These are phyloP conservation scores for Phialophora tarda DNA, from an alignment of 2,329 filamentous ascomycete species.

Conservation along the genomic window DNA sequence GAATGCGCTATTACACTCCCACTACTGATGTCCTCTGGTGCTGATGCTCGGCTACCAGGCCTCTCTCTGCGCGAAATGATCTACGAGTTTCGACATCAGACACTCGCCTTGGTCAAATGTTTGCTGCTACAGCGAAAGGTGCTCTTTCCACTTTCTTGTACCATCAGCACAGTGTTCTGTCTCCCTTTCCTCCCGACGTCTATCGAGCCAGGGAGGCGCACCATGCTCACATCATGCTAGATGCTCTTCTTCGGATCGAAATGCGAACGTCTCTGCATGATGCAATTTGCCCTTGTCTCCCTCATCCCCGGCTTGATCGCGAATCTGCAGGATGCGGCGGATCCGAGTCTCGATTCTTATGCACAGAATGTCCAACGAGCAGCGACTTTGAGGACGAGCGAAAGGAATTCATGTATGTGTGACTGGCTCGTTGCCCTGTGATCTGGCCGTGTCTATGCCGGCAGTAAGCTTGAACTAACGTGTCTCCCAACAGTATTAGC, in stretches of 20 bases:
- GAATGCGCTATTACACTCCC: neutral
- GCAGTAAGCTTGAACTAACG: slow-evolving; percentile 32
- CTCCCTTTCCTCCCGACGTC: neutral
- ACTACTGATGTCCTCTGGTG: slow-evolving; percentile 23
- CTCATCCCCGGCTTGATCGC: slow-evolving; percentile 91
- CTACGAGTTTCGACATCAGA: slow-evolving; percentile 93
- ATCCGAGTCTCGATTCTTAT: slow-evolving; percentile 87
- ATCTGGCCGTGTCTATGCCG: neutral
- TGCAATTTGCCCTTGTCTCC: slow-evolving; percentile 95
- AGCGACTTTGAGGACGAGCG: slow-evolving; percentile 87
- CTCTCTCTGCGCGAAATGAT: slow-evolving; percentile 86
- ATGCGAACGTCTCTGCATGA: slow-evolving; percentile 95
- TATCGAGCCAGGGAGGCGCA: neutral
- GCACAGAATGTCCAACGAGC: slow-evolving; percentile 76
- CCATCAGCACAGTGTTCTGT: neutral
- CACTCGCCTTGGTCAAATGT: slow-evolving; percentile 90
- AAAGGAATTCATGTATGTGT: slow-evolving; percentile 74
- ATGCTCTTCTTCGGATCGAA: slow-evolving; percentile 99
- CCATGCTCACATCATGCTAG: slow-evolving; percentile 53
- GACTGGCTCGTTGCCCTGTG: neutral
- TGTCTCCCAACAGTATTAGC: slow-evolving; percentile 66
- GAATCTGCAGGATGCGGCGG: slow-evolving; percentile 91
- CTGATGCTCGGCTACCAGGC: slow-evolving; percentile 47
- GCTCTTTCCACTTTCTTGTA: slow-evolving; percentile 28
- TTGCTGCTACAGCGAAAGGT: slow-evolving; percentile 94